A percentile compares a stretch with the other conserved stretches of the same genome.
These are phyloP conservation scores for Pseudogymnoascus sp. DNA, from an alignment of 2,329 filamentous ascomycete species.

Conservation along the genomic window DNA sequence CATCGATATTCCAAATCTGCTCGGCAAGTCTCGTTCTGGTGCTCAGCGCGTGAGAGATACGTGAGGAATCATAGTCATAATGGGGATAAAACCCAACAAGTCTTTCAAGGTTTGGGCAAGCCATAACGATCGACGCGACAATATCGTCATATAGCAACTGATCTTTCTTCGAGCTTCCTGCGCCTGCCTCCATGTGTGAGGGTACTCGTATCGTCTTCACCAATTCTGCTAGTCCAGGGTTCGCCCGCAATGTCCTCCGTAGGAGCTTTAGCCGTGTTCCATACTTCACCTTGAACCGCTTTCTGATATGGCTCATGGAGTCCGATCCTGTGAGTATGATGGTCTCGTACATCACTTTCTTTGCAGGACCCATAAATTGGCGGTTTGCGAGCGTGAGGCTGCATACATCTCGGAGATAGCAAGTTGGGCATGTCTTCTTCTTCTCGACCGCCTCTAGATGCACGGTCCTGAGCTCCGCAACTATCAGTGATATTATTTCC, in stretches of 20 bases:
- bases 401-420: conserved; percentile 55
- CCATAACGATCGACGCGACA: conserved; percentile 53
- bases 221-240: conserved; percentile 43
- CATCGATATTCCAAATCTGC: conserved; percentile 48
- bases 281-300: conserved; percentile 45
- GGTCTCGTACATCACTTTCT: conserved; percentile 37
- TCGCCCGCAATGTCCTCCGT: conserved; percentile 47
- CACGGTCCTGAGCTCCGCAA: conserved; percentile 42
- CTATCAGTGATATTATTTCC: conserved; percentile 50
- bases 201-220: conserved; percentile 52
- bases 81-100: conserved; percentile 45
- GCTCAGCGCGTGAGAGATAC: conserved; percentile 50
- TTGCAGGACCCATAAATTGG: neutral
- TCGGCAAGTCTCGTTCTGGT: conserved; percentile 47
- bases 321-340: conserved; percentile 53
- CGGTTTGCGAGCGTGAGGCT: conserved; percentile 34
- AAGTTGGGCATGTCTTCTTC: conserved; percentile 50
- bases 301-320: conserved; percentile 42
- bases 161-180: conserved; percentile 25
- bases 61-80: conserved; percentile 49
- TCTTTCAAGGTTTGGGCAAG: conserved; percentile 55
- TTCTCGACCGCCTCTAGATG: conserved; percentile 34
- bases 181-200: conserved; percentile 31
- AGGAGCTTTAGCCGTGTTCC: conserved; percentile 48
- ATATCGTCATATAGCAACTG: conserved; percentile 47